Percentiles rank a stretch among this genome's conserved stretches.
Conservation (phyloP, 768 basidiomycete genomes). For the Boletus rex-veris region DNA sequence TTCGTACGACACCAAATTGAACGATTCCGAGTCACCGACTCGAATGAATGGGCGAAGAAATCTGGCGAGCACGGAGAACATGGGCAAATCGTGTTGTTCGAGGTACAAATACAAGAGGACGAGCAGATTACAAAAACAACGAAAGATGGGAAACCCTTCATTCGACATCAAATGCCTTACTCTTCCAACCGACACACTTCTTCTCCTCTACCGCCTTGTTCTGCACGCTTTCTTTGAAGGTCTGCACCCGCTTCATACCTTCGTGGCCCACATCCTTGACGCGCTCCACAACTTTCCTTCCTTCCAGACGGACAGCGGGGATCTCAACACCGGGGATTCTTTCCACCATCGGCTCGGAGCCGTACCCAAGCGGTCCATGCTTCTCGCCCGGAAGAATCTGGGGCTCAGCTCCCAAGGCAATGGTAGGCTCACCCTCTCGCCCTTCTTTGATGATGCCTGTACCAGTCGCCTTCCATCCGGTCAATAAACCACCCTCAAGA, state of each 20-base stretch:
- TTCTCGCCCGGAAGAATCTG: conserved; percentile 69
- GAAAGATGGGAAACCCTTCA: too few relatives aligned
- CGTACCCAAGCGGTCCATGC: conserved; percentile 59
- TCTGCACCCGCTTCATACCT: conserved; percentile 35
- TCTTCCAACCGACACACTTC: conserved; percentile 44
- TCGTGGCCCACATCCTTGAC: conserved; percentile 32
- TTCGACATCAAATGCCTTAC: conserved; percentile 40
- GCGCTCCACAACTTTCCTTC: conserved; percentile 31
- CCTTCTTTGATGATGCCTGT: conserved; percentile 61
- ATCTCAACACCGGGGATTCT: conserved; percentile 1
- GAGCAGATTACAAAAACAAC: too few relatives aligned
- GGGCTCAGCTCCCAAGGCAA: conserved; percentile 72
- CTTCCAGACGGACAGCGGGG: background rate
- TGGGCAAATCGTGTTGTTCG: too few relatives aligned
- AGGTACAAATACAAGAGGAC: too few relatives aligned
- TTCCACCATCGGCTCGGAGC: conserved; percentile 36
- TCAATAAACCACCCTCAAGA: conserved; percentile 31
- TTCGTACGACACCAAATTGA: too few relatives aligned
- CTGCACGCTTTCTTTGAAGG: conserved; percentile 44
- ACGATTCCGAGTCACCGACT: too few relatives aligned
- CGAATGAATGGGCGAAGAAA: too few relatives aligned
- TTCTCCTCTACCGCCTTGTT: conserved; percentile 40
- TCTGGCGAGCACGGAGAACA: too few relatives aligned
- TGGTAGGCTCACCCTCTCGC: conserved; percentile 28
- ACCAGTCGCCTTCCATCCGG: conserved; percentile 54